These are phyloP conservation scores for Lipomyces starkeyi DNA, from an alignment of 805 yeast species.

Conservation along the genomic window DNA sequence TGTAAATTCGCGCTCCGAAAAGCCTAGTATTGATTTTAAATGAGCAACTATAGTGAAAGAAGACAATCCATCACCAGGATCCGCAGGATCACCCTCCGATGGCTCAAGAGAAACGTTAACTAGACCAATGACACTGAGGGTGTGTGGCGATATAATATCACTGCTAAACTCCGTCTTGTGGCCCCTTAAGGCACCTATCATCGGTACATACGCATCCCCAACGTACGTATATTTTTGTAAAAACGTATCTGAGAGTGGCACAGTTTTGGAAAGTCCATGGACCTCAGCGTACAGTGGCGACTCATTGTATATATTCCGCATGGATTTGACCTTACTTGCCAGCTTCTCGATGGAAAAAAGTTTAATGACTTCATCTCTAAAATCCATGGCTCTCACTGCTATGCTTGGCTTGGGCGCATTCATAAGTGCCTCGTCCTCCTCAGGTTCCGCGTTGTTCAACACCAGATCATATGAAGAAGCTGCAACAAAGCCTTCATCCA, in stretches of 20 bases:
- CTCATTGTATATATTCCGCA: constrained; percentile 29
- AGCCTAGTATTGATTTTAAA: constrained; percentile 29
- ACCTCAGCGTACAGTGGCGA: constrained; percentile 28
- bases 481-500: constrained; percentile 25
- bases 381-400: constrained; percentile 39
- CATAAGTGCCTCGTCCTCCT: constrained; percentile 25
- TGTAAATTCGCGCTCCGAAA: constrained; percentile 39
- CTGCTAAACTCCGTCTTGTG: constrained; percentile 13
- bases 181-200: constrained; percentile 20
- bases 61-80: constrained; percentile 6
- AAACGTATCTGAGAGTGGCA: constrained; percentile 21
- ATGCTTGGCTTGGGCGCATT: constrained; percentile 33
- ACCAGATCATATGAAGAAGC: constrained; percentile 36
- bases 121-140: constrained; percentile 36
- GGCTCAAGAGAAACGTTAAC: constrained; percentile 26
- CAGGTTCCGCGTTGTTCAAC: constrained; percentile 32
- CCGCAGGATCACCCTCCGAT: not conserved
- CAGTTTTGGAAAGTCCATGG: not conserved
- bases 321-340: constrained; percentile 21
- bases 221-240: constrained; percentile 17
- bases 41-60: constrained; percentile 23
- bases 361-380: constrained; percentile 23
- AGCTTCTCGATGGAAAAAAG: constrained; percentile 35
- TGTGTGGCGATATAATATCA: constrained; percentile 40
- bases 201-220: constrained; percentile 34